Evolutionary conservation across 306 rosid species (phyloP), one percentile per base, ranked within the genome.

Genomic region (Sesbania bispinosa): DNA sequence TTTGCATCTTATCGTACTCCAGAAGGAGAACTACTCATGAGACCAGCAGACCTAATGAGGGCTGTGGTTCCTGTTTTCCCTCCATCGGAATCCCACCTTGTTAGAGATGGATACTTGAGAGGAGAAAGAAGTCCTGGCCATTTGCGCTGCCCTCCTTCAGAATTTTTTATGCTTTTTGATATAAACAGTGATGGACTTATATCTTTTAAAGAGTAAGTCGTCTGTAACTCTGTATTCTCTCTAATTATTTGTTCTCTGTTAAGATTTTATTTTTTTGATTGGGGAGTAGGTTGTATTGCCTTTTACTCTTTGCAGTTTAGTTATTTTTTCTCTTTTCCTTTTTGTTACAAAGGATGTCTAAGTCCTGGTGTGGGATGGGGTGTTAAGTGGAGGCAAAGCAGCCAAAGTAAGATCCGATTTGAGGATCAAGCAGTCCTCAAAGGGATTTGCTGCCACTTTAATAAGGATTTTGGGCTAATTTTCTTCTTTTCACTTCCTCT

Each of bases 21-120:
- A 13, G 87, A 87, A 50, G 92, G 97, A 67, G 96, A 94, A 62
- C 43, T 86, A 67, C 85, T 87, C 76, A 89, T 94, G 97, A 70
- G 32, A 75, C 96, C 96, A 1, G 88, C 77, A 21, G 99, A 94
- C 73, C 86, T 91, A 38, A 94, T 94, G 99, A 84, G 99, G 24
- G 99, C 99, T 57, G 83, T 94, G 32, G 85, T 94, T 79, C 97
- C 99, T 36, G 97, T 94, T 71, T 94, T 94, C 75, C 99, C 97
- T 54, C 99, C 97, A 52, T 90, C 99, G 15, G 99, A 91, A 77
- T 94, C 97, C 58, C 73, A 88, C 76, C 89, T 85, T 79, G 97
- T 94, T 38, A 89, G 96, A 91, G 95, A 89, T 30, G 99, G 99
- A 71, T 85, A 80, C 84, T 72, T 94, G 82, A 59, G 9, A 77